These are phyloP conservation scores for Ascoidea tarda DNA, from an alignment of 805 yeast species.

Conservation along the genomic window DNA sequence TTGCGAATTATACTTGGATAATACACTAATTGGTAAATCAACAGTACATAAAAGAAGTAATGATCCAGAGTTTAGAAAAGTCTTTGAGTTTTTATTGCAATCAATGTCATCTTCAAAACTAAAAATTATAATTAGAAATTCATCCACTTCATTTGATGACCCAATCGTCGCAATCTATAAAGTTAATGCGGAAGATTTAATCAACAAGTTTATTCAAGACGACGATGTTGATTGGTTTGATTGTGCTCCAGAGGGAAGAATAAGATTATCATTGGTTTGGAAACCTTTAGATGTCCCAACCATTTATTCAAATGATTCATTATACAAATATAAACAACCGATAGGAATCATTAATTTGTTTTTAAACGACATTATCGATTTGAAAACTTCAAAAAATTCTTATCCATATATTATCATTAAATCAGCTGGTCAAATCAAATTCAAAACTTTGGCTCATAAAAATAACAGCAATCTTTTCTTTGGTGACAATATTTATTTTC, in stretches of 20 bases:
- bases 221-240: conserved; percentile 36
- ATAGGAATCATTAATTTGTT: conserved; percentile 55
- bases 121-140: conserved; percentile 44
- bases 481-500: conserved; percentile 44
- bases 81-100: conserved; percentile 45
- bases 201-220: conserved; percentile 25
- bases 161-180: conserved; percentile 38
- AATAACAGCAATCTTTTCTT: conserved; percentile 41
- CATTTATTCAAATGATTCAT: conserved; percentile 25
- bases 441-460: conserved; percentile 38
- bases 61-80: conserved; percentile 63
- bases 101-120: conserved; percentile 43
- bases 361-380: conserved; percentile 35
- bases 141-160: conserved; percentile 31
- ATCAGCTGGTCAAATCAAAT: conserved; percentile 42
- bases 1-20: conserved; percentile 51
- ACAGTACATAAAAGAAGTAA: conserved; percentile 54
- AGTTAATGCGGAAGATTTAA: conserved; percentile 37
- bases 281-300: conserved; percentile 52
- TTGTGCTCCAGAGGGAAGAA: conserved; percentile 37
- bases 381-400: conserved; percentile 44
- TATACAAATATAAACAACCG: conserved; percentile 30
- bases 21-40: conserved; percentile 36
- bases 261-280: conserved; percentile 49
- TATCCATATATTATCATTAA: conserved; percentile 56